A percentile compares a stretch with the other conserved stretches of the same genome.
Conservation (phyloP, 73 alveolate species). For the Paramecium biaurelia region DNA sequence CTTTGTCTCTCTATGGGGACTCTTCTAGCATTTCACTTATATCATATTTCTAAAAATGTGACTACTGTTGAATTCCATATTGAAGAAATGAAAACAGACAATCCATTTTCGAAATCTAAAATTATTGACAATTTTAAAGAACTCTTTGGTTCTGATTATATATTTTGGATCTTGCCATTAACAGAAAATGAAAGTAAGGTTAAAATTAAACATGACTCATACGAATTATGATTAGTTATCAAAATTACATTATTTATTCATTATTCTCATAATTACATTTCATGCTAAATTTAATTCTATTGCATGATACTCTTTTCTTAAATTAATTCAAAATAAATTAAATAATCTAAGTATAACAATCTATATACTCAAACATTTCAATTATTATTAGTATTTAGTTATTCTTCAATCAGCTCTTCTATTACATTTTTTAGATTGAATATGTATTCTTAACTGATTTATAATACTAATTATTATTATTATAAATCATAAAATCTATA, state of each 20-base stretch:
- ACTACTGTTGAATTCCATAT: conserved; percentile 41
- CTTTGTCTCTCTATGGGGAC: neutral
- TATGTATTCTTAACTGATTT: too few species aligned
- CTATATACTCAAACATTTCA: too few species aligned
- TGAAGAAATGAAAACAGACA: conserved; percentile 53
- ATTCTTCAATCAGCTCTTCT: too few species aligned
- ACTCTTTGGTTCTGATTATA: neutral
- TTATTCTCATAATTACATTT: neutral
- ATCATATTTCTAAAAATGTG: neutral
- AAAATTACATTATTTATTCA: neutral
- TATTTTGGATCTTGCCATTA: conserved; percentile 10
- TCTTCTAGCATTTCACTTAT: neutral
- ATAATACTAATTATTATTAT: too few species aligned
- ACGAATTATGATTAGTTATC: conserved; percentile 19
- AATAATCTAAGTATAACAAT: too few species aligned
- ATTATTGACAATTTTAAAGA: conserved; percentile 24
- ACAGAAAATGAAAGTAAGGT: neutral
- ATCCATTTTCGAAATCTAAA: neutral
- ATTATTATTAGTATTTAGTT: too few species aligned
- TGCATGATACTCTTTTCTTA: too few species aligned
- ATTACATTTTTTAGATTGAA: too few species aligned
- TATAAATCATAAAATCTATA: too few species aligned
- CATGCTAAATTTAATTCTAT: neutral
- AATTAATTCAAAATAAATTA: too few species aligned
- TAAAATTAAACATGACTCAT: neutral